A percentile compares a stretch with the other conserved stretches of the same genome.
Evolutionary conservation across 1,284 basidiomycete species (phyloP).

Genomic region (Austroboletus rostrupii): DNA sequence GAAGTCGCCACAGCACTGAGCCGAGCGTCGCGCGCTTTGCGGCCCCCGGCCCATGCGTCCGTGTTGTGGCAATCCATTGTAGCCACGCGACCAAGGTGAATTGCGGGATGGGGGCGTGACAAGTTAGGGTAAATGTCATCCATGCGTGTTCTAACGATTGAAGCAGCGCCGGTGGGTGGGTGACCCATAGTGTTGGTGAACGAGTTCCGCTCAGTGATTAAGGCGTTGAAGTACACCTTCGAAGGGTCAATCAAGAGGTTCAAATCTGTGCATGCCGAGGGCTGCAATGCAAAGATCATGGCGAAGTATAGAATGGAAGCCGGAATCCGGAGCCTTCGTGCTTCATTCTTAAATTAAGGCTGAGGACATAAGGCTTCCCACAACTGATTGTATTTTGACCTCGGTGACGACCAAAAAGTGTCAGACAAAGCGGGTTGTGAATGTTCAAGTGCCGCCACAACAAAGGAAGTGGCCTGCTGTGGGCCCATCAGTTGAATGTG

Average conservation of each 20-base stretch:
- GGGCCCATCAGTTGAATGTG: conserved; percentile 2
- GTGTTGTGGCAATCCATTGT: conserved; percentile 24
- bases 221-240: background rate
- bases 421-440: conserved; percentile 20
- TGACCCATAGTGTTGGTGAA: background rate
- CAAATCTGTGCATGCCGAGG: background rate
- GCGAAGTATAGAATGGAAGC: background rate
- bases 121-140: conserved; percentile 5
- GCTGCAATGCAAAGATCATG: conserved; percentile 7
- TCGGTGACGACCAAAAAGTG: conserved; percentile 10
- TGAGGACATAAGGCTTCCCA: conserved; percentile 4
- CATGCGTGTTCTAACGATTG: background rate
- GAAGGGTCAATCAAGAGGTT: background rate
- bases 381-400: conserved; percentile 15
- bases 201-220: background rate
- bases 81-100: conserved; percentile 22
- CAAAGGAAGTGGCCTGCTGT: conserved; percentile 11
- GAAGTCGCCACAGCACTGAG: conserved; percentile 9
- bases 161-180: background rate
- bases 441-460: conserved; percentile 8
- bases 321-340: conserved; percentile 21
- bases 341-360: conserved; percentile 5
- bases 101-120: conserved; percentile 8
- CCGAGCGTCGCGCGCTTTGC: conserved; percentile 10
- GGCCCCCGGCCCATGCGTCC: conserved; percentile 20